These are phyloP conservation scores for Beauveria sp. DNA, from an alignment of 2,329 filamentous ascomycete species.

Conservation along the genomic window DNA sequence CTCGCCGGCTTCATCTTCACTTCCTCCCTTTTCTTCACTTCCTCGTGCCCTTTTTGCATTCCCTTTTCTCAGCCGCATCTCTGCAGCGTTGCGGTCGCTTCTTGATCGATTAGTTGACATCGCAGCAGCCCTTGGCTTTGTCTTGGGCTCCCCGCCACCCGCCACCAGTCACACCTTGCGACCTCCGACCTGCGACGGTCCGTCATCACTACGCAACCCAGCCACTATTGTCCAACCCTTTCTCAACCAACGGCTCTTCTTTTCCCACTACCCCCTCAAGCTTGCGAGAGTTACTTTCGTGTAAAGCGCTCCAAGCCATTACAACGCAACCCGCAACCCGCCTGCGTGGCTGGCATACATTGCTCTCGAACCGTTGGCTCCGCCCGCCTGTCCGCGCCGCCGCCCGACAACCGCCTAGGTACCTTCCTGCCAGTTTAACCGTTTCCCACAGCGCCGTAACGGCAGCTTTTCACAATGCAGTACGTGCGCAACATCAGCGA, in stretches of 20 bases:
- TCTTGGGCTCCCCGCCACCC: not conserved
- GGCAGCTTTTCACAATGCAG: conserved; percentile 58
- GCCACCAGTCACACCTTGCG: not conserved
- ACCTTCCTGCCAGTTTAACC: not conserved
- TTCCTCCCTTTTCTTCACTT: not conserved
- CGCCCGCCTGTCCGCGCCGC: not conserved
- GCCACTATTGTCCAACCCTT: not conserved
- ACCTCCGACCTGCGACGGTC: not conserved
- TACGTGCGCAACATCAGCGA: conserved; percentile 95
- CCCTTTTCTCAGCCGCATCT: not conserved
- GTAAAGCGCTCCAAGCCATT: not conserved
- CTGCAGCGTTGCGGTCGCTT: not conserved
- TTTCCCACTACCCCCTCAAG: not conserved
- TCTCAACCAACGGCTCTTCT: not conserved
- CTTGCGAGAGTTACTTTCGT: not conserved
- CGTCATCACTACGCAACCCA: conserved; percentile 1
- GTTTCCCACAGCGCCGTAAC: not conserved
- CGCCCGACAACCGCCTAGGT: not conserved
- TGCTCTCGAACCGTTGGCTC: not conserved
- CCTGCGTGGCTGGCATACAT: not conserved
- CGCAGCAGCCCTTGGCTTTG: not conserved
- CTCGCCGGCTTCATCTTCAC: not conserved
- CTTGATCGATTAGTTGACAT: not conserved
- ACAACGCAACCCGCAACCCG: not conserved
- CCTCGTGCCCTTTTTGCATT: not conserved